Conservation (phyloP, 2,329 filamentous ascomycete genomes). For the Ceratocystis harringtonii region DNA sequence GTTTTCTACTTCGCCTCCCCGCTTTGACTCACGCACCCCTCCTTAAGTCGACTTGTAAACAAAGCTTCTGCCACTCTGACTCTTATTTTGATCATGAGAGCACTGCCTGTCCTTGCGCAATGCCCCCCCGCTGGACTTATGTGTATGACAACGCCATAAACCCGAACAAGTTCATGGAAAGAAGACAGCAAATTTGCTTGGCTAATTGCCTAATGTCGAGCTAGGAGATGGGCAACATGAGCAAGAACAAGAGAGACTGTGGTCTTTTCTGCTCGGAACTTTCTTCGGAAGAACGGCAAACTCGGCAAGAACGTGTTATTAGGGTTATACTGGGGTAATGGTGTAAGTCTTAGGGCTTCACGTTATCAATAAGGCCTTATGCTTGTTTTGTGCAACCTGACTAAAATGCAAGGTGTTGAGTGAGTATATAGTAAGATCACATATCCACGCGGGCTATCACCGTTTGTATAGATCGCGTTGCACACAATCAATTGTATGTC, state of each 20-base stretch:
- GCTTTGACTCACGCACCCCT: neutral
- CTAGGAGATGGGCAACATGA: no score
- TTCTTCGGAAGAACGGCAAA: neutral
- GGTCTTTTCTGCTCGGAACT: neutral
- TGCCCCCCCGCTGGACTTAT: neutral
- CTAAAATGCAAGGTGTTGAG: neutral
- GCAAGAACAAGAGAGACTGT: neutral
- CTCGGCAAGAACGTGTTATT: neutral
- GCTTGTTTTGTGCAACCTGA: neutral
- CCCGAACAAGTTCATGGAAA: neutral
- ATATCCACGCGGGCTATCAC: no score
- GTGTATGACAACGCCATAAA: neutral
- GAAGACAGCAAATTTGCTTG: neutral
- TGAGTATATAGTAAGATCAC: no score
- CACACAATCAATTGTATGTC: no score
- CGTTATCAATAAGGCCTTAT: neutral
- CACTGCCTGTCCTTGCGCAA: neutral
- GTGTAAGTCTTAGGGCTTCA: neutral
- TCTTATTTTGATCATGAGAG: neutral
- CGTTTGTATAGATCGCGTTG: no score
- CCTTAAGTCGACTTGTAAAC: neutral
- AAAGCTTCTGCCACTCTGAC: neutral
- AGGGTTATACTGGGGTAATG: neutral
- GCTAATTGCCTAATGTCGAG: no score
- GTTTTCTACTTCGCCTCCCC: neutral